Conservation (phyloP, 805 yeast species). For the Ogataea thermomethanolica region DNA sequence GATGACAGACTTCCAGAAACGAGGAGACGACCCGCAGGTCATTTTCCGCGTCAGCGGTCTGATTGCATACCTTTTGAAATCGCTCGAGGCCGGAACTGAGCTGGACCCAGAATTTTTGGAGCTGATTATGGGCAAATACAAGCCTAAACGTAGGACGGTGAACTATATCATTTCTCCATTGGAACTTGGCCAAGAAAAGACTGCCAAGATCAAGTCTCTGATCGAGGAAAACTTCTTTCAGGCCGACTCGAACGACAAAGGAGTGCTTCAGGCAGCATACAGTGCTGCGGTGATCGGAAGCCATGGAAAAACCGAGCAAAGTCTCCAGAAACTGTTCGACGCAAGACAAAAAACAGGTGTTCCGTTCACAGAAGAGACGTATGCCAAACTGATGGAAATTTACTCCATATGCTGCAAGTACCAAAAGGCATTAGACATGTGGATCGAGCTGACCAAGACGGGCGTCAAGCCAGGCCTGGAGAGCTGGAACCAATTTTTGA, state of each 20-base stretch:
- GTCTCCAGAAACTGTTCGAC: conserved; percentile 18
- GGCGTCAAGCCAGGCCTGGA: conserved; percentile 30
- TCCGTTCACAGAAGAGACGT: conserved; percentile 39
- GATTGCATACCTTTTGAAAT: conserved; percentile 1
- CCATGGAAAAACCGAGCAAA: conserved; percentile 14
- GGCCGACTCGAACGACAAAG: conserved; percentile 22
- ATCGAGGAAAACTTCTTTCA: neutral
- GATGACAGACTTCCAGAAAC: conserved; percentile 1
- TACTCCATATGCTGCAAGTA: conserved; percentile 37
- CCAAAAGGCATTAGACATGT: conserved; percentile 40
- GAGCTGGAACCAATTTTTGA: conserved; percentile 59
- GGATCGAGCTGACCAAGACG: conserved; percentile 44
- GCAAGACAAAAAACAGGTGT: conserved; percentile 28
- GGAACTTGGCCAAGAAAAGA: neutral
- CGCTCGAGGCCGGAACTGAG: neutral
- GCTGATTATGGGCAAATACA: neutral
- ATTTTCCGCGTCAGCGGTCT: conserved; percentile 2
- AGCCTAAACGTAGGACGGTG: neutral
- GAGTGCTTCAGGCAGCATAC: conserved; percentile 13
- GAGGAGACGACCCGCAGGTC: neutral
- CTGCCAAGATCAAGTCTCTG: neutral
- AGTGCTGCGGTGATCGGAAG: conserved; percentile 19
- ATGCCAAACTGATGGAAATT: conserved; percentile 44
- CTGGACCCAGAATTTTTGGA: neutral
- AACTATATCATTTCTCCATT: neutral